A percentile compares a stretch with the other conserved stretches of the same genome.
Evolutionary conservation across 768 basidiomycete genomes (phyloP).

Genomic region (Rhizopogon rudus): DNA sequence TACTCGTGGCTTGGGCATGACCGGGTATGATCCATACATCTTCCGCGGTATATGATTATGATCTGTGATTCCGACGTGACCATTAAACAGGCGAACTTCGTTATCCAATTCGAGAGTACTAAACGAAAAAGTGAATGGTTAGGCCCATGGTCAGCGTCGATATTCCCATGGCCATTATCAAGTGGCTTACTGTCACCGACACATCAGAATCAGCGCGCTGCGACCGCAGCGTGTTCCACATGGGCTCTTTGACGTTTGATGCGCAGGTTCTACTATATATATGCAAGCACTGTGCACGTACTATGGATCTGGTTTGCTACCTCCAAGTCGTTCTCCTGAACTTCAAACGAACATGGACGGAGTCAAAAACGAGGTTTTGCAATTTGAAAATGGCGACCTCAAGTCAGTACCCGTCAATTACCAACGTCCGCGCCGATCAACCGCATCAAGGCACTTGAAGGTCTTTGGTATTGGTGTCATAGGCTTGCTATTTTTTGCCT

Average conservation of each 20-base stretch:
- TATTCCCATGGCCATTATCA: too few relatives aligned
- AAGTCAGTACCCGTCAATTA: neutral
- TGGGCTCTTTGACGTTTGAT: neutral
- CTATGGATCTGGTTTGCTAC: neutral
- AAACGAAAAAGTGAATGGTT: too few relatives aligned
- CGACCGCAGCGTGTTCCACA: neutral
- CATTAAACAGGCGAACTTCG: too few relatives aligned
- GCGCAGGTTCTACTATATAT: neutral
- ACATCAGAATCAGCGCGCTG: neutral
- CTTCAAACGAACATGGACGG: neutral
- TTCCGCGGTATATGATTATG: too few relatives aligned
- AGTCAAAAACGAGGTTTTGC: neutral
- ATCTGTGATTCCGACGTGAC: too few relatives aligned
- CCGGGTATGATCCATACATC: too few relatives aligned
- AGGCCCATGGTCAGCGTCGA: neutral
- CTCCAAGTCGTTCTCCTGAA: neutral
- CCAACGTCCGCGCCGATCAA: neutral
- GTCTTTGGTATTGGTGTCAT: constrained; percentile 8
- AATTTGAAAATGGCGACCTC: neutral
- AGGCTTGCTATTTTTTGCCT: constrained; percentile 7
- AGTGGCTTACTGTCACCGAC: neutral
- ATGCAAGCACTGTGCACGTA: neutral
- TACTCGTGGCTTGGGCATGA: too few relatives aligned
- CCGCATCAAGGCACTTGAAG: constrained; percentile 9
- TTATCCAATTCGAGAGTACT: too few relatives aligned